A percentile compares a stretch with the other conserved stretches of the same genome.
phyloP scores from a whole-genome alignment of 1,139 yeast genomes.

The Diutina rugosa region DNA sequence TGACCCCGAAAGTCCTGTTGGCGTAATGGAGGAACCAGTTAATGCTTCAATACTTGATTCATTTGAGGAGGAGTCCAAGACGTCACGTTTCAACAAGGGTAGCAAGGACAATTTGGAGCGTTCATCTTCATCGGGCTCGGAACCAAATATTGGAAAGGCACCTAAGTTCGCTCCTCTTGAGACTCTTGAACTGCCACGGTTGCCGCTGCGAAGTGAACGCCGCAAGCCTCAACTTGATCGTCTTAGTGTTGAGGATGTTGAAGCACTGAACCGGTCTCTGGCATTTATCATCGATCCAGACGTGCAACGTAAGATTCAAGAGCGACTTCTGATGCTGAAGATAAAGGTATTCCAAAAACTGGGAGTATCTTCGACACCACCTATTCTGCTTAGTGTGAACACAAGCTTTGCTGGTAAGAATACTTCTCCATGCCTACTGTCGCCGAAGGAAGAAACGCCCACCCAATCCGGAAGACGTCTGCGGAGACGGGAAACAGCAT shows the following conservation, averaged over 20 bases:
- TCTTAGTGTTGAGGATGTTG: background rate
- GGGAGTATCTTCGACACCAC: background rate
- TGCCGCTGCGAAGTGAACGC: background rate
- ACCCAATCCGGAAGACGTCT: background rate
- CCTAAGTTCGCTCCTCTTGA: background rate
- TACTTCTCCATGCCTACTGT: background rate
- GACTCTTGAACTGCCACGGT: background rate
- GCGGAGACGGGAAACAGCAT: background rate
- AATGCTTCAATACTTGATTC: background rate
- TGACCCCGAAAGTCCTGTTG: background rate
- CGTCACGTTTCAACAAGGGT: background rate
- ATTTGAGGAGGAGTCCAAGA: background rate
- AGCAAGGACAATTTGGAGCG: background rate
- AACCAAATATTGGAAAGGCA: background rate
- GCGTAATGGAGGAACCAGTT: background rate
- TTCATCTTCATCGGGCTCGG: background rate
- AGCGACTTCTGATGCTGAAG: background rate
- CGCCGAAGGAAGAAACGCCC: background rate
- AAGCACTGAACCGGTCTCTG: background rate
- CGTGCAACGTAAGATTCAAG: background rate
- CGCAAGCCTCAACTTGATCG: background rate
- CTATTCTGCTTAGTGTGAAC: background rate
- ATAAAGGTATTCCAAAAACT: background rate
- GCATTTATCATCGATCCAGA: conserved; percentile 1
- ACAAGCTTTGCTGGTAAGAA: background rate